Conservation (phyloP, 2,329 filamentous ascomycete species). For the Ascochyta viciae-villosae region DNA sequence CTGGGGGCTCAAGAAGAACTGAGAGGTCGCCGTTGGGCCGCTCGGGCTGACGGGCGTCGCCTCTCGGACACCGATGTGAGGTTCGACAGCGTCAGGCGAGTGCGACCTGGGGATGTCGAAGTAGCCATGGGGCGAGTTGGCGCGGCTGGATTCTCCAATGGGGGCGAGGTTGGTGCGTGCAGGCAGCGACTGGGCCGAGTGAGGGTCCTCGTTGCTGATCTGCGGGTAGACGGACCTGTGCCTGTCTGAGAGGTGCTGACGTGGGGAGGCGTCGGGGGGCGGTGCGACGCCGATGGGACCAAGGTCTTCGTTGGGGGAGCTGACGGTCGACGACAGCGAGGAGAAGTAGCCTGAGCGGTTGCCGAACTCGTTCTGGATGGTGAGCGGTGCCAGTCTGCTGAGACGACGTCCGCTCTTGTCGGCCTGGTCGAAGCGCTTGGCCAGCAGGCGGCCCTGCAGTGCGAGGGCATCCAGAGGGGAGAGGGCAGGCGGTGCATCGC, state of each 20-base stretch:
- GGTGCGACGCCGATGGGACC: conserved; percentile 30
- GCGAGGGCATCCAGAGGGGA: conserved; percentile 97
- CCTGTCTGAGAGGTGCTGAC: conserved; percentile 37
- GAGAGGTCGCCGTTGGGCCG: conserved; percentile 39
- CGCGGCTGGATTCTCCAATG: conserved; percentile 44
- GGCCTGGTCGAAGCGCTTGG: conserved; percentile 83
- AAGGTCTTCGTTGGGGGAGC: conserved; percentile 60
- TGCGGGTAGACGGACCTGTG: conserved; percentile 49
- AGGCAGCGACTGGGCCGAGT: conserved; percentile 36
- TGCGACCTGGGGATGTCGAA: conserved; percentile 55
- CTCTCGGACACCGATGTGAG: conserved; percentile 51
- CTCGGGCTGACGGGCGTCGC: conserved; percentile 52
- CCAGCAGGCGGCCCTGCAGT: conserved; percentile 85
- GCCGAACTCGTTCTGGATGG: conserved; percentile 80
- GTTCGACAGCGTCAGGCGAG: conserved; percentile 55
- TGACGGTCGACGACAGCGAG: conserved; percentile 66
- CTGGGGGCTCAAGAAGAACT: conserved; percentile 46
- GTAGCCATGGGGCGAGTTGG: conserved; percentile 47
- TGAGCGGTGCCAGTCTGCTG: conserved; percentile 83
- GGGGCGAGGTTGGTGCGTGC: conserved; percentile 43
- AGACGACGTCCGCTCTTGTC: conserved; percentile 75
- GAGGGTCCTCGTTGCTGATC: conserved; percentile 40
- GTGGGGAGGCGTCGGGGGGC: conserved; percentile 38
- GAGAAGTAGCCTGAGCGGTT: conserved; percentile 83
- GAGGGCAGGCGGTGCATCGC: conserved; percentile 79